Conservation (phyloP, 495 filamentous ascomycete genomes). For the Neurospora terricola region DNA sequence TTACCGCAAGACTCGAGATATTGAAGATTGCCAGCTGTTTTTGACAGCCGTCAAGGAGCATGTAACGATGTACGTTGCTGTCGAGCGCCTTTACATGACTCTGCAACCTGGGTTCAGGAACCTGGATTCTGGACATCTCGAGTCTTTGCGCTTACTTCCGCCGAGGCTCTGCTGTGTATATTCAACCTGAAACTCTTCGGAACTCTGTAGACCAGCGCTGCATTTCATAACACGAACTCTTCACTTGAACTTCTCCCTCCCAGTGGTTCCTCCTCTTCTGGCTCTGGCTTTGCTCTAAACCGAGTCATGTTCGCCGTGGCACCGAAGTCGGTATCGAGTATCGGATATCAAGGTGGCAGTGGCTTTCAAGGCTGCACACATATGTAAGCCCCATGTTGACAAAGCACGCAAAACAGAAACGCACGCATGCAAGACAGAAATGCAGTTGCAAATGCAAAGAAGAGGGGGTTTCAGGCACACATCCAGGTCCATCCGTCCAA, state of each 20-base stretch:
- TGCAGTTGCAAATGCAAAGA: neutral
- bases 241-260: neutral
- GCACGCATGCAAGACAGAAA: too few species aligned
- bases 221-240: too few species aligned
- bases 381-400: neutral
- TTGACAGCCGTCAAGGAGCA: neutral
- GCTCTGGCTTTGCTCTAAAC: neutral
- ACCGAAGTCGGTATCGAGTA: neutral
- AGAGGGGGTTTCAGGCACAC: neutral
- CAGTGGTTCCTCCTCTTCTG: neutral
- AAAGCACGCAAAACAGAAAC: neutral
- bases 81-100: too few species aligned
- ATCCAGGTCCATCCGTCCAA: neutral
- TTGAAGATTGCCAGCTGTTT: neutral
- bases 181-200: too few species aligned
- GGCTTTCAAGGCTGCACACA: neutral
- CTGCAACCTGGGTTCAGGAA: too few species aligned
- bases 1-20: neutral
- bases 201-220: too few species aligned
- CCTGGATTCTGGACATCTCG: too few species aligned
- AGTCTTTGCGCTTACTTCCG: too few species aligned
- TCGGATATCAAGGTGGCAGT: neutral
- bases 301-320: too few species aligned
- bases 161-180: too few species aligned
- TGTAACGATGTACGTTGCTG: neutral